Evolutionary conservation across 1,284 basidiomycete genomes (phyloP).

Genomic region (Moesziomyces sp.): DNA sequence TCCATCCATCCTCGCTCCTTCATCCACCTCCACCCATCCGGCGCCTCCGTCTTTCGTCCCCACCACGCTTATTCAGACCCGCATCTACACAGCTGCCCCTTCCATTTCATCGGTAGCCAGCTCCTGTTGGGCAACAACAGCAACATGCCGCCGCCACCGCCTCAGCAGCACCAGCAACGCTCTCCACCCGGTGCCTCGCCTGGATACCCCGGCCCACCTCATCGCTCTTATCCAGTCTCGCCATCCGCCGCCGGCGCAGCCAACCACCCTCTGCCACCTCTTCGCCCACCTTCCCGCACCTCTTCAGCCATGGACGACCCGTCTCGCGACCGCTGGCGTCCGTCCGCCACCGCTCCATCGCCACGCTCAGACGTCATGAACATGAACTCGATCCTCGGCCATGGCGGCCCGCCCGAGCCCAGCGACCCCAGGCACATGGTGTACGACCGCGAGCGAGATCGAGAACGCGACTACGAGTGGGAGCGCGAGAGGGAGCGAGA

Average conservation of each 20-base stretch:
- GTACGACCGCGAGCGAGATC: constrained; percentile 34
- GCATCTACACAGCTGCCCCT: background rate
- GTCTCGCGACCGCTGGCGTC: constrained; percentile 36
- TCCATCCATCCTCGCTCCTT: background rate
- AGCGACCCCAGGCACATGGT: constrained; percentile 29
- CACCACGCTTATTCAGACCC: background rate
- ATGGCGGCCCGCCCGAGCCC: constrained; percentile 17
- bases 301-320: constrained; percentile 31
- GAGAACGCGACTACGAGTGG: constrained; percentile 10
- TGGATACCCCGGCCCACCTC: constrained; percentile 18
- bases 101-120: background rate
- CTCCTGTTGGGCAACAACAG: background rate
- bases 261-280: constrained; percentile 26
- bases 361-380: constrained; percentile 53
- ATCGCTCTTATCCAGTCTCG: constrained; percentile 28
- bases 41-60: background rate
- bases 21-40: constrained; percentile 1
- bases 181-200: constrained; percentile 34
- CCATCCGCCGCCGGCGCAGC: constrained; percentile 13
- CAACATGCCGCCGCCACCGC: constrained; percentile 24
- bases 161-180: constrained; percentile 15
- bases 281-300: constrained; percentile 33
- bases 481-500: constrained; percentile 25
- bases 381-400: constrained; percentile 57
- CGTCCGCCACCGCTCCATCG: constrained; percentile 13